phyloP scores from a whole-genome alignment of 495 filamentous ascomycete species.

The Evansstolkia leycettana region DNA sequence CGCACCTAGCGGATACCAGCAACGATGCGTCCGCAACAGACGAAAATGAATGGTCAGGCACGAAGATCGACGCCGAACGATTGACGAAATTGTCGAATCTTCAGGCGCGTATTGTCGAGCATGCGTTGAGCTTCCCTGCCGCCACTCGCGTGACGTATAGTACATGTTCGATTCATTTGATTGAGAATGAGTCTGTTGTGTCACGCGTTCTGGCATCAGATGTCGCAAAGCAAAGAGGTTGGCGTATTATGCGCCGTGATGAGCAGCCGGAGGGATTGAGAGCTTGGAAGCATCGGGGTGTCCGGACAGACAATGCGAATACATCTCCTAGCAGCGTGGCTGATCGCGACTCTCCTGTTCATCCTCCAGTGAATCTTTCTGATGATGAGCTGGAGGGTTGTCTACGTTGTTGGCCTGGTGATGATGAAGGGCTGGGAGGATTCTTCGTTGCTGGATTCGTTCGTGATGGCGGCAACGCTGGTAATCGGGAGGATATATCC shows the following conservation, averaged over 20 bases:
- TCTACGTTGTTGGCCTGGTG: conserved; percentile 68
- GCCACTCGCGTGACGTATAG: conserved; percentile 74
- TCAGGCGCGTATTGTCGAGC: conserved; percentile 63
- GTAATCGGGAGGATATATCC: neutral
- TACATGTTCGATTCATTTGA: conserved; percentile 76
- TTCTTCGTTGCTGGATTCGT: conserved; percentile 63
- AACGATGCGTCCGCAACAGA: conserved; percentile 13
- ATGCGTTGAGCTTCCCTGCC: conserved; percentile 73
- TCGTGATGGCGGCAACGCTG: conserved; percentile 25
- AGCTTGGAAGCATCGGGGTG: conserved; percentile 60
- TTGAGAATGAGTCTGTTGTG: conserved; percentile 85
- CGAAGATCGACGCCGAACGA: conserved; percentile 29
- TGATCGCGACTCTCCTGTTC: too few relatives aligned
- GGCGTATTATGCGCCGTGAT: conserved; percentile 57
- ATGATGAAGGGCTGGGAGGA: conserved; percentile 62
- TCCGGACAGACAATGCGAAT: conserved; percentile 18
- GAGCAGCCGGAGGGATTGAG: conserved; percentile 60
- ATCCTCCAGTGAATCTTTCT: conserved; percentile 17
- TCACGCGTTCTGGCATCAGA: conserved; percentile 50
- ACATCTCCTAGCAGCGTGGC: too few relatives aligned
- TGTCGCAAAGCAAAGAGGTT: conserved; percentile 55
- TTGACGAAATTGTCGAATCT: conserved; percentile 62
- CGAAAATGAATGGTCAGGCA: conserved; percentile 21
- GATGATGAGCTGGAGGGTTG: conserved; percentile 57
- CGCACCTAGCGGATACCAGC: too few relatives aligned